phyloP scores from a whole-genome alignment of 2,329 filamentous ascomycete genomes.

The Cadophora malorum region DNA sequence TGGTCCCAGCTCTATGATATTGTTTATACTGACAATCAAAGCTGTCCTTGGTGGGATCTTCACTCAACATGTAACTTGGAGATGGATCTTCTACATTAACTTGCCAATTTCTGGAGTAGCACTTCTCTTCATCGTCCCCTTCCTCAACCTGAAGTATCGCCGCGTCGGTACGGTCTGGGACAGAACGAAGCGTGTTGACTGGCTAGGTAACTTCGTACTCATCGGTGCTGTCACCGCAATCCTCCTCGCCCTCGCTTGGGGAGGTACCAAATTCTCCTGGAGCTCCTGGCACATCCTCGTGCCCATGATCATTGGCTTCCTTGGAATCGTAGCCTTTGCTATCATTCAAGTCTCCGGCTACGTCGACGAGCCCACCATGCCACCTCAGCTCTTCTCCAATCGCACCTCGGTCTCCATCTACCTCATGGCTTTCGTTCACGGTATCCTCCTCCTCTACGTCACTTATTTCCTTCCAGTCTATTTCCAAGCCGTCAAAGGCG shows the following conservation, averaged over 20 bases:
- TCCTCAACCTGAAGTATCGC: conserved; percentile 66
- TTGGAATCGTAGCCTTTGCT: conserved; percentile 65
- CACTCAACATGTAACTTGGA: conserved; percentile 23
- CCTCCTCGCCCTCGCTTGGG: conserved; percentile 82
- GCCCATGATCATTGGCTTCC: conserved; percentile 65
- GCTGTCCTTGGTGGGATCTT: conserved; percentile 27
- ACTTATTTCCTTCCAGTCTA: conserved; percentile 60
- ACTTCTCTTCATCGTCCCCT: conserved; percentile 58
- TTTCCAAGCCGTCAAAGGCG: conserved; percentile 64
- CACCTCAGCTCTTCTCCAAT: conserved; percentile 71
- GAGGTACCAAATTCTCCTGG: conserved; percentile 72
- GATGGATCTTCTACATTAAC: conserved; percentile 28
- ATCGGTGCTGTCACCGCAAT: conserved; percentile 80
- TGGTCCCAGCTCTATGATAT: background rate
- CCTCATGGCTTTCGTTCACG: conserved; percentile 73
- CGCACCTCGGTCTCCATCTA: conserved; percentile 71
- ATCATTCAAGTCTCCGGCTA: conserved; percentile 47
- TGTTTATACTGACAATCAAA: conserved; percentile 9
- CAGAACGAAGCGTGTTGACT: conserved; percentile 65
- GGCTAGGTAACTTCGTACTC: conserved; percentile 63
- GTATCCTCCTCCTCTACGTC: conserved; percentile 50
- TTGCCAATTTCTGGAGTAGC: conserved; percentile 33
- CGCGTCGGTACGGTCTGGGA: conserved; percentile 51
- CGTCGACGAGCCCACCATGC: conserved; percentile 77
- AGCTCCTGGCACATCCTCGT: conserved; percentile 31